Conservation (phyloP, 306 rosid genomes). For the Macrotyloma uniflorum region DNA sequence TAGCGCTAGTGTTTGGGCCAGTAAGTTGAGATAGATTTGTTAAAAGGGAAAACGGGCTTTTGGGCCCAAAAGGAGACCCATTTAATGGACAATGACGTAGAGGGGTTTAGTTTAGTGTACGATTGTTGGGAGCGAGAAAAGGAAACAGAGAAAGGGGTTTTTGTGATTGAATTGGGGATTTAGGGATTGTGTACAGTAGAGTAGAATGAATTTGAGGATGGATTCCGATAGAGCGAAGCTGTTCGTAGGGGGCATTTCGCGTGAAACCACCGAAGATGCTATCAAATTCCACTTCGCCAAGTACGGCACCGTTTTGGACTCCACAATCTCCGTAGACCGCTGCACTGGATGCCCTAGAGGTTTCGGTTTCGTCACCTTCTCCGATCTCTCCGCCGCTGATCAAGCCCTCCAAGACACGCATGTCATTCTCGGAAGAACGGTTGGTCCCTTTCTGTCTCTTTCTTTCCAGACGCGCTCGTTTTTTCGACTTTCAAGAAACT, state of each 20-base stretch:
- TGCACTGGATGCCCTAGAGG: slow-evolving; percentile 64
- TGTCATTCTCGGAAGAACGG: slow-evolving; percentile 62
- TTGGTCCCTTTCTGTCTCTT: background rate
- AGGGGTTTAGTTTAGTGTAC: background rate
- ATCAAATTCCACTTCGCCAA: slow-evolving; percentile 54
- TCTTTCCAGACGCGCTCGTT: background rate
- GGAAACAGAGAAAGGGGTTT: slow-evolving; percentile 30
- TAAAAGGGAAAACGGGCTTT: background rate
- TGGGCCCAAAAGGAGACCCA: background rate
- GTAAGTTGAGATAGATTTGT: background rate
- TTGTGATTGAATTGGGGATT: slow-evolving; percentile 49
- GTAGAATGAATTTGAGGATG: slow-evolving; percentile 44
- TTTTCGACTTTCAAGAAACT: background rate
- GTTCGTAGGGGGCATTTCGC: slow-evolving; percentile 65
- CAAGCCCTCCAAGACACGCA: slow-evolving; percentile 64
- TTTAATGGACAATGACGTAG: background rate
- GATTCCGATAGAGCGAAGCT: slow-evolving; percentile 62
- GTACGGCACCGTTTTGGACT: slow-evolving; percentile 61
- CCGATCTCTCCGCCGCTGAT: slow-evolving; percentile 56
- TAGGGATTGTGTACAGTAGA: slow-evolving; percentile 47
- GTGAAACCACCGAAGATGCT: slow-evolving; percentile 58
- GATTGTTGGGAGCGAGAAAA: background rate
- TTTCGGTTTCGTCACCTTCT: slow-evolving; percentile 79
- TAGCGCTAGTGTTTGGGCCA: background rate
- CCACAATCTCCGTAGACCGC: slow-evolving; percentile 54